Evolutionary conservation across 305 asterid species (phyloP).

Genomic region (Caryopteris hybrid): DNA sequence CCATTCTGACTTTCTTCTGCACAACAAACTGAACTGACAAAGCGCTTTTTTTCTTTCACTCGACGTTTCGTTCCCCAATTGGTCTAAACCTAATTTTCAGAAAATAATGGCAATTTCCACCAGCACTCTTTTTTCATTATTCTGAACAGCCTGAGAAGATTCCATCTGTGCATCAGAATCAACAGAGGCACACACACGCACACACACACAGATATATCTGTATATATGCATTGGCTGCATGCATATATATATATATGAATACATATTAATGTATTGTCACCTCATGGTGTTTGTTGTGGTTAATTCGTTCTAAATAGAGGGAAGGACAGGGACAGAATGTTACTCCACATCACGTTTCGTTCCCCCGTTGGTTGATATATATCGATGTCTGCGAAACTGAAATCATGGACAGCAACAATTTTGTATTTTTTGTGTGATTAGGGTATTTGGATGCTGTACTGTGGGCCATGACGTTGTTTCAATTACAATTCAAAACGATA

Average conservation of each 20-base stretch:
- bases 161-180: background rate
- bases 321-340: background rate
- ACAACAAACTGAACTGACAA: constrained; percentile 15
- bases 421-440: background rate
- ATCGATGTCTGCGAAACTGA: background rate
- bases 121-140: background rate
- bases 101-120: background rate
- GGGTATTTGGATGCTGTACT: background rate
- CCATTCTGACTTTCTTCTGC: constrained; percentile 8
- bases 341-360: constrained; percentile 18
- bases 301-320: background rate
- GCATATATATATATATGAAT: background rate
- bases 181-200: background rate
- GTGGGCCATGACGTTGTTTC: no score
- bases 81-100: constrained; percentile 7
- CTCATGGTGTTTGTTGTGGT: background rate
- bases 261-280: constrained; percentile 21
- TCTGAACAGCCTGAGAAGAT: background rate
- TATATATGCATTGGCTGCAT: background rate
- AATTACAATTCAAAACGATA: no score
- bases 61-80: constrained; percentile 31
- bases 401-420: background rate
- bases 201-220: background rate
- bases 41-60: background rate
- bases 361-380: constrained; percentile 1